These are phyloP conservation scores for Neonectria punicea DNA, from an alignment of 2,329 filamentous ascomycete species.

Conservation along the genomic window DNA sequence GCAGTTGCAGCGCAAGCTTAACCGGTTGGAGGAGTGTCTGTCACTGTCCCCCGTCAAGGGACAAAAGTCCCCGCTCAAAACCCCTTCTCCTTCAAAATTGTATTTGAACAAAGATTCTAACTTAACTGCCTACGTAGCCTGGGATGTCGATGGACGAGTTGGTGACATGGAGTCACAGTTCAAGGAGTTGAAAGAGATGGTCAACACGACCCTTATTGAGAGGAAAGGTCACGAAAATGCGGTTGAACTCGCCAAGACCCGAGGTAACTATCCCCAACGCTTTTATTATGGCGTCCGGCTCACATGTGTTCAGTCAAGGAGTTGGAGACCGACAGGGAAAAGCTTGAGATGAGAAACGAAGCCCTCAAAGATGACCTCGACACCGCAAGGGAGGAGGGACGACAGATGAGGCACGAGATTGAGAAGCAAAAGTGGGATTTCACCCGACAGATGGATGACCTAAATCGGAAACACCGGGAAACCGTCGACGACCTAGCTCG, in stretches of 20 bases:
- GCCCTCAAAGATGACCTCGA: conserved; percentile 73
- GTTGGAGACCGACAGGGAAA: conserved; percentile 60
- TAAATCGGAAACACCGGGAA: conserved; percentile 53
- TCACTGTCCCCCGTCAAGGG: conserved; percentile 47
- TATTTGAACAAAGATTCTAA: conserved; percentile 83
- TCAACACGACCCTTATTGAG: conserved; percentile 75
- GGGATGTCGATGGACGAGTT: conserved; percentile 82
- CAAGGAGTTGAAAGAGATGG: conserved; percentile 74
- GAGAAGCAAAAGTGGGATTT: conserved; percentile 52
- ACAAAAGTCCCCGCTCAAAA: conserved; percentile 52
- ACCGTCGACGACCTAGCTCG: conserved; percentile 48
- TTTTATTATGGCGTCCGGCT: background rate
- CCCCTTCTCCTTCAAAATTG: conserved; percentile 57
- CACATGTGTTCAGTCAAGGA: conserved; percentile 53
- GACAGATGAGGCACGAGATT: conserved; percentile 48
- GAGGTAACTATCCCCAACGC: conserved; percentile 65
- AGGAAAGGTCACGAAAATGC: conserved; percentile 78
- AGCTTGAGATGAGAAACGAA: conserved; percentile 58
- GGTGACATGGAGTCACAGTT: conserved; percentile 82
- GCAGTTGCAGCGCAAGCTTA: conserved; percentile 46
- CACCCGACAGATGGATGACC: conserved; percentile 63
- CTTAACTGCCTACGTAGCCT: conserved; percentile 71
- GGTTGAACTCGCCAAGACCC: conserved; percentile 77
- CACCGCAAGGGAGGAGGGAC: conserved; percentile 49
- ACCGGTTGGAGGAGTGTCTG: conserved; percentile 47